Percentiles rank a stretch among this genome's conserved stretches.
Evolutionary conservation across 768 basidiomycete species (phyloP).

Genomic region (Termitomyces sp.): DNA sequence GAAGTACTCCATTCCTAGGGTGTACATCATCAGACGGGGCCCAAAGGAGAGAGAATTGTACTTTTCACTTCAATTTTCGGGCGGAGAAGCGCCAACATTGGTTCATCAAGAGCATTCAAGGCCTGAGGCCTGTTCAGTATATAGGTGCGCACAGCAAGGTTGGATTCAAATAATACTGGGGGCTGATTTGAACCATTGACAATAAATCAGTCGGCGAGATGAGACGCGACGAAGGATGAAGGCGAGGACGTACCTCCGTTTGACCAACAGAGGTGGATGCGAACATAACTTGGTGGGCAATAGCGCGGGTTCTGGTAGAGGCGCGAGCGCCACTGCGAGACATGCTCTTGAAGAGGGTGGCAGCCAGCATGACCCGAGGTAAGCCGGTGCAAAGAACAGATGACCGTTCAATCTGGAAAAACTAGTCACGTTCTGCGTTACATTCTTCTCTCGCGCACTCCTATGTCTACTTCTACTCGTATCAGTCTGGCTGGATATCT

Average conservation of each 20-base stretch:
- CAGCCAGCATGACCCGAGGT: conserved; percentile 13
- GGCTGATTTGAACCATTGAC: conserved; percentile 23
- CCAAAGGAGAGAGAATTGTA: background rate
- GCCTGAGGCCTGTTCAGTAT: conserved; percentile 75
- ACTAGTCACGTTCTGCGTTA: conserved; percentile 19
- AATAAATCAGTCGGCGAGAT: conserved; percentile 3
- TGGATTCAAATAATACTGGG: conserved; percentile 66
- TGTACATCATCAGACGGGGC: conserved; percentile 7
- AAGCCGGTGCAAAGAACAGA: background rate
- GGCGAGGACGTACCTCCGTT: conserved; percentile 28
- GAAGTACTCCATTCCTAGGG: conserved; percentile 70
- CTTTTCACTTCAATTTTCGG: conserved; percentile 68
- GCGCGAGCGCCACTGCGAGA: conserved; percentile 29
- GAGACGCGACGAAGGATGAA: conserved; percentile 8
- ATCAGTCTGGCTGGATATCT: conserved; percentile 45
- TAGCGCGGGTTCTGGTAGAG: conserved; percentile 36
- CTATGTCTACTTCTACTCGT: conserved; percentile 33
- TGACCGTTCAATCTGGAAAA: conserved; percentile 6
- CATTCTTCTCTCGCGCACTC: conserved; percentile 17
- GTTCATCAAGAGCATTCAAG: conserved; percentile 75
- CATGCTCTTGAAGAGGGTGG: conserved; percentile 32
- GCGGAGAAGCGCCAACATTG: conserved; percentile 69
- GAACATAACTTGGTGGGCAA: conserved; percentile 45
- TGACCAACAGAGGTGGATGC: conserved; percentile 21
- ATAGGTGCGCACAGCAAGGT: conserved; percentile 57